A percentile compares a stretch with the other conserved stretches of the same genome.
Evolutionary conservation across 2,329 filamentous ascomycete genomes (phyloP).

Genomic region (Zelopaecilomyces penicillatus): DNA sequence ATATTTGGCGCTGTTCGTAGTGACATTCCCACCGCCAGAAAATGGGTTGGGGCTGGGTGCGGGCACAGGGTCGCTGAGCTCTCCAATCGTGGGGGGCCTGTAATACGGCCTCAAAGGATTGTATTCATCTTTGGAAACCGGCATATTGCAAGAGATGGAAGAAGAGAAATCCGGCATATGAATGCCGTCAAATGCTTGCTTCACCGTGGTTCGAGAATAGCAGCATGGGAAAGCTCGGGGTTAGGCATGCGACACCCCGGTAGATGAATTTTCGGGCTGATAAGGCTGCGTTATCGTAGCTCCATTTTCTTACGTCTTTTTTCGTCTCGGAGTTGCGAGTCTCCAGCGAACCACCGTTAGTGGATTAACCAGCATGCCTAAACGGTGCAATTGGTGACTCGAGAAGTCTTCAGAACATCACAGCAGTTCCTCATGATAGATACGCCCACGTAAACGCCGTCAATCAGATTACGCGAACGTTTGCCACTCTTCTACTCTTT

Average conservation of each 20-base stretch:
- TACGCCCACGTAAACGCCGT: background rate
- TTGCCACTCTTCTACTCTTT: background rate
- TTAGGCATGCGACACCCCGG: constrained; percentile 14
- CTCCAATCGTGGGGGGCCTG: constrained; percentile 50
- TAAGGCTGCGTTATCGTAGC: constrained; percentile 19
- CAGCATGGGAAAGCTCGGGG: constrained; percentile 15
- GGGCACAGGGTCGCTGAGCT: constrained; percentile 30
- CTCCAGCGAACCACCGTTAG: constrained; percentile 4
- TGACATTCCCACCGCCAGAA: constrained; percentile 35
- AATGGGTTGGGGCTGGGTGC: constrained; percentile 37
- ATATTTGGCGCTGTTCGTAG: constrained; percentile 24
- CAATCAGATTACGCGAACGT: background rate
- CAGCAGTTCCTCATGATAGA: background rate
- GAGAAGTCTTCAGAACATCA: background rate
- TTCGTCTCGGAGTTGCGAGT: constrained; percentile 20
- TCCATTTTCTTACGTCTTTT: constrained; percentile 16
- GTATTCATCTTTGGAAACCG: constrained; percentile 36
- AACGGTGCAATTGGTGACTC: constrained; percentile 1
- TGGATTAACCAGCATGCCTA: constrained; percentile 5
- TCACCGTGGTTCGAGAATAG: no score
- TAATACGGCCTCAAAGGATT: constrained; percentile 66
- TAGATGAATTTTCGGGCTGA: constrained; percentile 28
- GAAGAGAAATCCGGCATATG: constrained; percentile 9
- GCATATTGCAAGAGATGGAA: constrained; percentile 30
- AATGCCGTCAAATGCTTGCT: no score